Evolutionary conservation across 2,329 filamentous ascomycete genomes (phyloP).

Genomic region (Alternaria burnsii): DNA sequence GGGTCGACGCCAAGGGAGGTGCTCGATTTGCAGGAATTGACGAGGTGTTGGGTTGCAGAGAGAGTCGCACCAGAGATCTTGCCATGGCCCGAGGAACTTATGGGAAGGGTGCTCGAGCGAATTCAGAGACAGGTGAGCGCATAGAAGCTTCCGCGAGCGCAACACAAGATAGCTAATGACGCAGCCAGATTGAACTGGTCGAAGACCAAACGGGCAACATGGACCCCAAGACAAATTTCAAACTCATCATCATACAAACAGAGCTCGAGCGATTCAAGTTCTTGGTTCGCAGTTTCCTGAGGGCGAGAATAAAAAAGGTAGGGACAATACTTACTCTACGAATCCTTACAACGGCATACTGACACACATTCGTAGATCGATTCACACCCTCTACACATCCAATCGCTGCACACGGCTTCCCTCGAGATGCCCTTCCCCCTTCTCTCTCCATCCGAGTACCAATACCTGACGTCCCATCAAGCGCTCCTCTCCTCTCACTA

Average conservation of each 20-base stretch:
- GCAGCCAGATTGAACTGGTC: slow-evolving; percentile 57
- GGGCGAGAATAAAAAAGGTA: slow-evolving; percentile 88
- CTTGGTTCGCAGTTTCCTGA: slow-evolving; percentile 81
- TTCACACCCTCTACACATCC: slow-evolving; percentile 76
- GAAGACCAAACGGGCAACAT: slow-evolving; percentile 77
- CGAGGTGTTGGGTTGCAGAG: slow-evolving; percentile 92
- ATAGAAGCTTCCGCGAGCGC: neutral
- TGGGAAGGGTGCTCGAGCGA: slow-evolving; percentile 79
- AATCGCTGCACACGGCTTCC: slow-evolving; percentile 54
- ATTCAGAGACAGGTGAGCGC: slow-evolving; percentile 48
- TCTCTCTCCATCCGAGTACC: slow-evolving; percentile 79
- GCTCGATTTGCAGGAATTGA: slow-evolving; percentile 85
- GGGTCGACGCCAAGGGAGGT: slow-evolving; percentile 63
- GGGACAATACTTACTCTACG: neutral
- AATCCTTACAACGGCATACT: slow-evolving; percentile 8
- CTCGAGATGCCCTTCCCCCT: slow-evolving; percentile 59
- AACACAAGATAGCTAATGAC: slow-evolving; percentile 26
- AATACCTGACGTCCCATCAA: slow-evolving; percentile 86
- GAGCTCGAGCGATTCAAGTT: slow-evolving; percentile 96
- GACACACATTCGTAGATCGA: slow-evolving; percentile 67
- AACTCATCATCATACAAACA: slow-evolving; percentile 93
- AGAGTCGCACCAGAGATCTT: slow-evolving; percentile 89
- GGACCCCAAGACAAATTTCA: slow-evolving; percentile 91
- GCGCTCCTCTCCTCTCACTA: slow-evolving; percentile 86
- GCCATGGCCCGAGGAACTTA: slow-evolving; percentile 76